Percentiles rank a stretch among this genome's conserved stretches.
These are phyloP conservation scores for Gossypium anomalum DNA, from an alignment of 345 rosid genomes.

Conservation along the genomic window DNA sequence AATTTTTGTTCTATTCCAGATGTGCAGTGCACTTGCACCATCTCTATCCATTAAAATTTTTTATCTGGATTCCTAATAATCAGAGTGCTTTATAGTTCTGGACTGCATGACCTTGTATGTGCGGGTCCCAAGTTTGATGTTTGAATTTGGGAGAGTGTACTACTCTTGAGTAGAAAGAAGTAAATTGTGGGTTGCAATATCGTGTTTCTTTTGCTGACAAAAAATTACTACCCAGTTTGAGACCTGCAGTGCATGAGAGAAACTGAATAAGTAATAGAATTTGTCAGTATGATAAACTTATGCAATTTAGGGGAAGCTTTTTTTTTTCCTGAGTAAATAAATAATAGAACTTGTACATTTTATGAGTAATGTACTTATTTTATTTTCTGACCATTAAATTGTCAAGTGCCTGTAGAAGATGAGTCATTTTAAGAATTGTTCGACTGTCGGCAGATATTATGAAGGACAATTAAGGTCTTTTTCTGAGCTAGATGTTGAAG, in stretches of 20 bases:
- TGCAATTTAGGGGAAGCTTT: neutral
- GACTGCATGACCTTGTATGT: neutral
- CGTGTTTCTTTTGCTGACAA: neutral
- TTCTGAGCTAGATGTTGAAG: conserved; percentile 53
- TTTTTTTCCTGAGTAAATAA: neutral
- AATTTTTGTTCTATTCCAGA: neutral
- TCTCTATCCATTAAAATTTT: neutral
- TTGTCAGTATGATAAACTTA: neutral
- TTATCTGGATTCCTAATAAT: neutral
- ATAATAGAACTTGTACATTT: neutral
- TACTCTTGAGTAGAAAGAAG: neutral
- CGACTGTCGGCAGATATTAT: conserved; percentile 57
- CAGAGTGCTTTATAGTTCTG: neutral
- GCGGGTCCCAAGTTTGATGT: neutral
- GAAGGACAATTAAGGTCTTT: conserved; percentile 76
- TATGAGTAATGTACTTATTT: neutral
- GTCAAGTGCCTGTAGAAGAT: neutral
- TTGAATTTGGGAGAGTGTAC: neutral
- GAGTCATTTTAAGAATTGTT: neutral
- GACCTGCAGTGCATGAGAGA: neutral
- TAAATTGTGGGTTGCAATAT: neutral
- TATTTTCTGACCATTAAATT: neutral
- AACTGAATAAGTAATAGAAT: neutral
- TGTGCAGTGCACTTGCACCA: neutral
- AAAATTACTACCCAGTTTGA: neutral